These are phyloP conservation scores for Pichiaceae sp. DNA, from an alignment of 1,139 yeast species.

Conservation along the genomic window DNA sequence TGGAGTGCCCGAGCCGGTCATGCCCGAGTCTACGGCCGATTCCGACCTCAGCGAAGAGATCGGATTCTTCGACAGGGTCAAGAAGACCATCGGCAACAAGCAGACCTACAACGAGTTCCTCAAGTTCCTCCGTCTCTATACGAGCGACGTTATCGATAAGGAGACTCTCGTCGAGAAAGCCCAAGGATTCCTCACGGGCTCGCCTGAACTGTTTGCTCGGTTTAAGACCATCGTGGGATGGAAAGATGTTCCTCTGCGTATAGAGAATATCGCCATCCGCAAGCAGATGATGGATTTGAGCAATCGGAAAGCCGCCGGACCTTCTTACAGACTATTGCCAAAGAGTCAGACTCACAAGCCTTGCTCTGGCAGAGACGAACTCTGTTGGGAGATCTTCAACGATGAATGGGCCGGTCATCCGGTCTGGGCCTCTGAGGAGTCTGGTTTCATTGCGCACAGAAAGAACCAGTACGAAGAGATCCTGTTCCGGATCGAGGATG, in stretches of 20 bases:
- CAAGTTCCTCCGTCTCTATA: conserved; percentile 75
- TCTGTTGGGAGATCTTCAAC: conserved; percentile 98
- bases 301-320: conserved; percentile 83
- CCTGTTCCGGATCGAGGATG: conserved; percentile 91
- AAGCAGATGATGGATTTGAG: conserved; percentile 86
- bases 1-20: conserved; percentile 79
- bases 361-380: conserved; percentile 95
- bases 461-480: conserved; percentile 97
- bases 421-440: conserved; percentile 98
- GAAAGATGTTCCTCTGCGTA: conserved; percentile 66
- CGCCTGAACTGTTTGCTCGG: conserved; percentile 79
- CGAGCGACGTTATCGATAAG: conserved; percentile 85
- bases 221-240: conserved; percentile 87
- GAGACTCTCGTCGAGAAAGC: conserved; percentile 75
- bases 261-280: conserved; percentile 81
- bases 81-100: conserved; percentile 82
- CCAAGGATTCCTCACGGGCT: conserved; percentile 75
- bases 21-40: conserved; percentile 48
- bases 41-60: conserved; percentile 75
- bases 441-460: conserved; percentile 95
- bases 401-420: conserved; percentile 99
- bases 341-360: conserved; percentile 96
- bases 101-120: conserved; percentile 87
- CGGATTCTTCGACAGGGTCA: conserved; percentile 83
- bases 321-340: conserved; percentile 88